Evolutionary conservation across 2,329 filamentous ascomycete species (phyloP).

Genomic region (Aureobasidium sp.): DNA sequence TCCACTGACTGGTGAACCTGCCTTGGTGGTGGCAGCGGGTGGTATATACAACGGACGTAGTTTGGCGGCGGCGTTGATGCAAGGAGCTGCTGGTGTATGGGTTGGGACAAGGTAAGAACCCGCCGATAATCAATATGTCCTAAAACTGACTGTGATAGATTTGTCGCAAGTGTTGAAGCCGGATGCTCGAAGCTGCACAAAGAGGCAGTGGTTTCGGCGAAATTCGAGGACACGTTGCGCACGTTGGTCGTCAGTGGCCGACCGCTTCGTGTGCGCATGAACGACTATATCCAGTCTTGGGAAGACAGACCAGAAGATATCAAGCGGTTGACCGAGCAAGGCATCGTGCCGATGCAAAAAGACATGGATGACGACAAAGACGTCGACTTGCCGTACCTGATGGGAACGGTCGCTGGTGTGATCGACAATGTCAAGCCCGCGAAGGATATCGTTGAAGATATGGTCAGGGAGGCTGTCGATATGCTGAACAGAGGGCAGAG

Average conservation of each 20-base stretch:
- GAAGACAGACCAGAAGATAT: conserved; percentile 68
- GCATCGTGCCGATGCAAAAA: conserved; percentile 70
- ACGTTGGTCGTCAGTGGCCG: conserved; percentile 77
- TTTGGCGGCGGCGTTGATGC: conserved; percentile 73
- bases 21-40: conserved; percentile 80
- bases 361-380: conserved; percentile 72
- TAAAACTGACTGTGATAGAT: conserved; percentile 29
- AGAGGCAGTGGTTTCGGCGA: conserved; percentile 68
- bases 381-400: conserved; percentile 77
- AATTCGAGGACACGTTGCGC: conserved; percentile 68
- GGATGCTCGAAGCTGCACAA: conserved; percentile 77
- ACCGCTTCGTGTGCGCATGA: conserved; percentile 69
- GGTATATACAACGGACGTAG: conserved; percentile 77
- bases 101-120: conserved; percentile 69
- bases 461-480: conserved; percentile 68
- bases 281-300: conserved; percentile 78
- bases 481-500: conserved; percentile 54
- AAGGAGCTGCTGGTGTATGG: conserved; percentile 84
- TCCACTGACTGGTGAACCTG: conserved; percentile 57
- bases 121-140: no score
- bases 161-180: conserved; percentile 76
- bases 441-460: conserved; percentile 75
- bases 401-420: conserved; percentile 84
- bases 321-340: conserved; percentile 62
- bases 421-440: conserved; percentile 74